Percentiles rank a stretch among this genome's conserved stretches.
Evolutionary conservation across 768 basidiomycete genomes (phyloP).

Genomic region (Pulveroboletus ravenelii): DNA sequence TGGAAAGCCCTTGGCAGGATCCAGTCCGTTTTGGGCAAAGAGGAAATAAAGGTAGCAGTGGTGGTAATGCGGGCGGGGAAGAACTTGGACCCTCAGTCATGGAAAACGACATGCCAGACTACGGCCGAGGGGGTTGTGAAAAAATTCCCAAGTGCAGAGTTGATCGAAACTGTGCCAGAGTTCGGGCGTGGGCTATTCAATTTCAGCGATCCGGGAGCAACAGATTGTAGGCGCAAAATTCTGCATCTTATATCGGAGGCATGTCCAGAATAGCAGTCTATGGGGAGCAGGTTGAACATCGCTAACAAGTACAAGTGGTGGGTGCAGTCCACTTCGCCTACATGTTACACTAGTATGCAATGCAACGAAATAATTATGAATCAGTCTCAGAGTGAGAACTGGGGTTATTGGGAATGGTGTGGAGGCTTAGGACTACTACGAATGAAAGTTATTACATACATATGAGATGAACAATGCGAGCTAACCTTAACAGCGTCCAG

Average conservation of each 20-base stretch:
- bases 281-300: background rate
- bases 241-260: conserved; percentile 19
- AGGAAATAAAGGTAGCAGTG: conserved; percentile 11
- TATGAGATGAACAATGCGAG: background rate
- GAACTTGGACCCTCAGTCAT: conserved; percentile 7
- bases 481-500: background rate
- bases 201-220: conserved; percentile 8
- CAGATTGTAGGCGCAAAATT: conserved; percentile 19
- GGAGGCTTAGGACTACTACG: background rate
- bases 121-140: conserved; percentile 2
- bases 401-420: background rate
- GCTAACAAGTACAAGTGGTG: background rate
- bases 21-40: conserved; percentile 10
- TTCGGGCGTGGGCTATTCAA: background rate
- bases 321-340: no score
- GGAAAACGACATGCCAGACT: conserved; percentile 13
- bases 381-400: no score
- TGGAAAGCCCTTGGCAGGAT: conserved; percentile 22
- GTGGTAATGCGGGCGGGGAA: conserved; percentile 13
- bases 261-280: background rate
- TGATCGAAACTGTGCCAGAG: conserved; percentile 20
- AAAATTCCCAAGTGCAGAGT: conserved; percentile 7
- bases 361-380: background rate
- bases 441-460: conserved; percentile 6
- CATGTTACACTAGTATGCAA: conserved; percentile 1